Base-by-base conservation (phyloP, 1,284 basidiomycete species). In the Farysia itapuensis region DNA sequence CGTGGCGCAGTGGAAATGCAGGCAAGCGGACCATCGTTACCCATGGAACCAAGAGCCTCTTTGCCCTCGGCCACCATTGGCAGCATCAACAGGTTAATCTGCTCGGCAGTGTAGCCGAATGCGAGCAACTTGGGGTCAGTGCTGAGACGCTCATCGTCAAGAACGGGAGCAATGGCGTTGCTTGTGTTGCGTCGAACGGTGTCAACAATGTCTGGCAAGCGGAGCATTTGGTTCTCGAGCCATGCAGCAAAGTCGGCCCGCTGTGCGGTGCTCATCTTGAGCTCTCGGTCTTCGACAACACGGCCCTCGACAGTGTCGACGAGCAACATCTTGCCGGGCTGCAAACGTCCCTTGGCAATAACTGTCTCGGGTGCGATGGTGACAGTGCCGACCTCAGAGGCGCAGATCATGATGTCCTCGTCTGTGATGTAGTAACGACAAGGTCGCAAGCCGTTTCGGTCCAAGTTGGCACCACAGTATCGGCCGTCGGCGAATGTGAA, bases 401-500 rank as follows among this genome's bases (percentile, higher is more conserved):
- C 72, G 53, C 72, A 74, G 44, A 74, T 67, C 72, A 74, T 74
- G 48, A 74, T 70, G 50, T 74, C 72, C 39, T 73, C 72, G 41
- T 70, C 64, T 35, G 72, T 74, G 51, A 71, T 70, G 57, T 61
- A 54, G 67, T 71, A 74, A 30, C 72, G 72, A 56, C 72, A 74
- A 32, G 72, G 72, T 33, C 72, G 72, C 13, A 74, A 54, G 54
- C 72, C 72, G 52, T 74, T 74, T 23, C 72, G 66, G 63, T 74
- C 72, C 51, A 74, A 41, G 61, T 74, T 74, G 43, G 72, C 72
- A 68, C 72, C 72, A 43, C 72, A 74, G 67, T 70, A 74, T 22
- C 72, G 66, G n/a, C 72, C 72, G 48, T 74, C 72, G 43, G 69
- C 65, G 51, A 74, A 74, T 41, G 72, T 73, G 54, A 74, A 74